phyloP scores from a whole-genome alignment of 768 basidiomycete genomes.

The Naganishia vaughanmartiniae region DNA sequence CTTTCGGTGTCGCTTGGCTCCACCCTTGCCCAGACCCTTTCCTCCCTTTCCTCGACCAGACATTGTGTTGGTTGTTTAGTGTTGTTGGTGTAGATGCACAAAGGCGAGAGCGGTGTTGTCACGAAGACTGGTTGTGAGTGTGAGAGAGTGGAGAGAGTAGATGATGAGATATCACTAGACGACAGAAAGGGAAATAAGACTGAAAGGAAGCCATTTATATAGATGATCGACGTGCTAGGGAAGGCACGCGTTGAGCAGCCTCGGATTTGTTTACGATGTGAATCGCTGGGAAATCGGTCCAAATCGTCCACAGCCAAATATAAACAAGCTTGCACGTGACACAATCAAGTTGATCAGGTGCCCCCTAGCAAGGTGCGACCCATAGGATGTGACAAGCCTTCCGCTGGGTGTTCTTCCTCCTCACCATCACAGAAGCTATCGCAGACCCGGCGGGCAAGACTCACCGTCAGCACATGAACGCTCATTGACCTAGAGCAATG shows the following conservation, averaged over 20 bases:
- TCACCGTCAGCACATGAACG: neutral
- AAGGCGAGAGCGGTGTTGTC: slow-evolving; percentile 21
- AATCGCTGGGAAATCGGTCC: no score
- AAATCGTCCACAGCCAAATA: no score
- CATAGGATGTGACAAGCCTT: no score
- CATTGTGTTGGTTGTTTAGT: slow-evolving; percentile 42
- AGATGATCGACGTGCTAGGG: neutral
- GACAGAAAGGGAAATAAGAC: neutral
- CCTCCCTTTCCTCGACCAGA: slow-evolving; percentile 56
- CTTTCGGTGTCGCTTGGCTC: slow-evolving; percentile 56
- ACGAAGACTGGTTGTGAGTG: slow-evolving; percentile 17
- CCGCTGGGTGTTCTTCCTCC: no score
- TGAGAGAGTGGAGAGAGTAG: neutral
- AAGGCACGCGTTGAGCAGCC: neutral
- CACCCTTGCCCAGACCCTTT: slow-evolving; percentile 56
- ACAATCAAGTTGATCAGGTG: neutral
- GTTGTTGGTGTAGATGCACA: slow-evolving; percentile 19
- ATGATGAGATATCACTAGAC: neutral
- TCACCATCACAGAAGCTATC: no score
- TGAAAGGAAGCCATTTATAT: neutral
- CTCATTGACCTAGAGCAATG: neutral
- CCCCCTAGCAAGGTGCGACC: no score
- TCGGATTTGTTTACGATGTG: neutral
- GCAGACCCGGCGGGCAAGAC: neutral
- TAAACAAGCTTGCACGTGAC: slow-evolving; percentile 7